These are phyloP conservation scores for Myxozyma sirexii DNA, from an alignment of 805 yeast species.

Conservation along the genomic window DNA sequence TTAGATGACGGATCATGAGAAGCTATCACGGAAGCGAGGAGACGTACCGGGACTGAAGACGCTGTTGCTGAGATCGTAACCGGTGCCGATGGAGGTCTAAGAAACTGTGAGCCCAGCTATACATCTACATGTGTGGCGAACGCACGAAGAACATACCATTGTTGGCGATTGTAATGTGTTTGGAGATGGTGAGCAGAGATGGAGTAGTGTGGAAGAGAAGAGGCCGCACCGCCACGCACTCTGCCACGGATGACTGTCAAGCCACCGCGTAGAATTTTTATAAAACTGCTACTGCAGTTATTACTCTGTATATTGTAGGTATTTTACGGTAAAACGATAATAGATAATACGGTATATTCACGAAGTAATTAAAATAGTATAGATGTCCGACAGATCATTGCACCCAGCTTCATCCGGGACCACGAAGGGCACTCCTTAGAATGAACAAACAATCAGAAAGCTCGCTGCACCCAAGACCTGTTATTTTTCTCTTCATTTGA, in stretches of 20 bases:
- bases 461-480: conserved; percentile 70
- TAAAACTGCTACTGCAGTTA: not conserved
- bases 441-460: conserved; percentile 47
- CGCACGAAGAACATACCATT: not conserved
- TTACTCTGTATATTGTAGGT: no score
- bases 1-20: conserved; percentile 38
- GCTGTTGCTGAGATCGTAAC: conserved; percentile 96
- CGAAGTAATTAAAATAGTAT: no score
- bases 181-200: not conserved
- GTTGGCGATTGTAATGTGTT: not conserved
- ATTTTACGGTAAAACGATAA: not conserved
- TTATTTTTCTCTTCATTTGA: conserved; percentile 55
- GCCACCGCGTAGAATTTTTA: conserved; percentile 4
- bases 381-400: conserved; percentile 58
- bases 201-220: conserved; percentile 8
- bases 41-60: conserved; percentile 77
- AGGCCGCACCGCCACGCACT: not conserved
- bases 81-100: conserved; percentile 89
- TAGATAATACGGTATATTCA: not conserved
- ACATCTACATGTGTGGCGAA: no score
- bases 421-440: conserved; percentile 66
- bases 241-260: conserved; percentile 7
- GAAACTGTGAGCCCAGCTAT: not conserved
- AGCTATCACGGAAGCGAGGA: not conserved
- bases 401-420: conserved; percentile 64